Percentiles rank a stretch among this genome's conserved stretches.
Conservation (phyloP, 495 filamentous ascomycete genomes). For the Cryomyces minteri region DNA sequence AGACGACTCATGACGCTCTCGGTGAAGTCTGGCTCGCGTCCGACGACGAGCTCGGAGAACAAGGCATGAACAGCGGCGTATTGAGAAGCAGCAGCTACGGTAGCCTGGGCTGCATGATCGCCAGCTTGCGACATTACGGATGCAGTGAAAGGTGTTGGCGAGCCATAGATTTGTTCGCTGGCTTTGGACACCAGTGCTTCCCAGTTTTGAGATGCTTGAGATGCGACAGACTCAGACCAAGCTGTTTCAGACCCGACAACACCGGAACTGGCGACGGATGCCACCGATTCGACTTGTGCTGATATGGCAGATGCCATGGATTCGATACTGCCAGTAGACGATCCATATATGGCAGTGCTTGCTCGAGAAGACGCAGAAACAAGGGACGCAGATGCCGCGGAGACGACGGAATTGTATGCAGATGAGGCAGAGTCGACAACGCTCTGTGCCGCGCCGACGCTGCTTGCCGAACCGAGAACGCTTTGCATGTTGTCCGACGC, state of each 20-base stretch:
- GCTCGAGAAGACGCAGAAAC: constrained; percentile 10
- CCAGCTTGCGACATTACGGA: constrained; percentile 21
- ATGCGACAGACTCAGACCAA: constrained; percentile 27
- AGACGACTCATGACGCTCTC: constrained; percentile 63
- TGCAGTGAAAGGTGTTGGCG: constrained; percentile 44
- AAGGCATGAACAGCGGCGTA: constrained; percentile 53
- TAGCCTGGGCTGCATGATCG: constrained; percentile 29
- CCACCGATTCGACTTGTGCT: constrained; percentile 17
- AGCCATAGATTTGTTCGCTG: constrained; percentile 55
- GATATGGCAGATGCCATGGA: constrained; percentile 22
- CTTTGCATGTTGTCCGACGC: constrained; percentile 30
- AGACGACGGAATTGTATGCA: constrained; percentile 27
- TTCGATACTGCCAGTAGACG: constrained; percentile 24
- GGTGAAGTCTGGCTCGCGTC: constrained; percentile 65
- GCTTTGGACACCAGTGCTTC: constrained; percentile 46
- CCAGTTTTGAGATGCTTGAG: constrained; percentile 42
- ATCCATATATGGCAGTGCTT: constrained; percentile 20
- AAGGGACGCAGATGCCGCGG: constrained; percentile 26
- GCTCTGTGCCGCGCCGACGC: constrained; percentile 16
- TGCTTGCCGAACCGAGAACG: constrained; percentile 18
- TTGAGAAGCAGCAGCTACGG: constrained; percentile 32
- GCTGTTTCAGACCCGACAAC: constrained; percentile 27
- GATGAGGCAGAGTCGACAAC: constrained; percentile 30
- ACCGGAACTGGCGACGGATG: constrained; percentile 20
- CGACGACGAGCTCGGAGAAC: constrained; percentile 56